These are phyloP conservation scores for Arachnopeziza araneosa DNA, from an alignment of 2,329 filamentous ascomycete species.

Conservation along the genomic window DNA sequence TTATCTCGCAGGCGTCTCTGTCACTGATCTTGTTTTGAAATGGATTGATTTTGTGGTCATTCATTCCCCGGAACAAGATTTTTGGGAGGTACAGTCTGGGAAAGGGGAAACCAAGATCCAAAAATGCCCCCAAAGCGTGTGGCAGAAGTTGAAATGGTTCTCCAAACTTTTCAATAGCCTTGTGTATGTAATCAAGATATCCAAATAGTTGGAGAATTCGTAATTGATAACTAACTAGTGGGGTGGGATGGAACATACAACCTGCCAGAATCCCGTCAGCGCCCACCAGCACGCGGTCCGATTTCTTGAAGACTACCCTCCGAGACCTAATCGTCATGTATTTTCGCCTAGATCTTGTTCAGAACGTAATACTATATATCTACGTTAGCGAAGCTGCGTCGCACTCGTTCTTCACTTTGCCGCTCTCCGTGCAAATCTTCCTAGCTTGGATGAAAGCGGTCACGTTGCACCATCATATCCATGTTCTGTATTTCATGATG, in stretches of 20 bases:
- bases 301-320: not conserved
- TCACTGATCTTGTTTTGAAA: not conserved
- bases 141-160: conserved; percentile 2
- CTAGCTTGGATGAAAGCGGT: not conserved
- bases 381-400: not conserved
- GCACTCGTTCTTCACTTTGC: not conserved
- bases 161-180: not conserved
- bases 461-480: not conserved
- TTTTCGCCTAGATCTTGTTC: not conserved
- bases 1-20: not conserved
- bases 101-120: not conserved
- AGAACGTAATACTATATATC: not conserved
- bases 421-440: not conserved
- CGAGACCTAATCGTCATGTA: not conserved
- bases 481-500: not conserved
- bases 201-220: not conserved
- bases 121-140: not conserved
- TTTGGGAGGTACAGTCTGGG: not conserved
- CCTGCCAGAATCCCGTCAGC: not conserved
- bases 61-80: conserved; percentile 2
- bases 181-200: not conserved
- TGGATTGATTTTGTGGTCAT: conserved; percentile 5
- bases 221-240: not conserved
- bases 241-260: conserved; percentile 1
- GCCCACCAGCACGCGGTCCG: not conserved